Evolutionary conservation across 1,284 basidiomycete genomes (phyloP), one percentile per base, ranked within the genome.

Genomic region (Leccinum angustisporum): DNA sequence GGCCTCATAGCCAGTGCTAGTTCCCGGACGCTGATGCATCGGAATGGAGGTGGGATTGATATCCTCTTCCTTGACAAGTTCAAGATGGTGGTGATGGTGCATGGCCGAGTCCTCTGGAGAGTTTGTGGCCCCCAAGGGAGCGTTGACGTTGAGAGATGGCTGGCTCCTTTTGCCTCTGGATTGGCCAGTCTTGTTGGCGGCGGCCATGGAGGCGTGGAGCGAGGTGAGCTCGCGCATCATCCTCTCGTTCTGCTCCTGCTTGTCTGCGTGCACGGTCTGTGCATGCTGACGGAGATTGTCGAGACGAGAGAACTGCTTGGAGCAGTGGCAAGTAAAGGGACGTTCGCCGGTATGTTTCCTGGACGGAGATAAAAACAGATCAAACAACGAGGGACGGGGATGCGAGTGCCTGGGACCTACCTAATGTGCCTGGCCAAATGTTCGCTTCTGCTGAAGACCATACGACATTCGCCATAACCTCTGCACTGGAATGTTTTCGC

Each of bases 331-430:
- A 54, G 87, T 86, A 78, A 98, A 98, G 5, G 96, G 96, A 6
- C 95, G 86, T 75, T 98, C 96, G 63, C 96, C 96, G 16, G 96
- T 98, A 76, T 98, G 96, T 83, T 98, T 98, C 68, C 95, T 97
- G 65, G 52, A 67, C 65, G 66, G 67, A 66, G 68, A 66, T 65
- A 48, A 62, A 66, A 62, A 57, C 43, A 62, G 68, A 69, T 61
- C 66, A 61, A 66, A 59, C 57, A 63, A 66, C 36, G 54, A 53
- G 58, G 61, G 60, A 61, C 58, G 61, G 61, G 56, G 61, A 58
- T n/a, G 52, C 33, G 60, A 60, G 67, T 67, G 65, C 66, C 69
- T 67, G 66, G 66, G 59, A 76, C 81, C 70, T 73, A 94, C 94
- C 95, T 83, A 72, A 98, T 94, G 81, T 98, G 96, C 68, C 96